Base-by-base conservation (phyloP, 768 basidiomycete genomes). In the Auricularia heimuer region DNA sequence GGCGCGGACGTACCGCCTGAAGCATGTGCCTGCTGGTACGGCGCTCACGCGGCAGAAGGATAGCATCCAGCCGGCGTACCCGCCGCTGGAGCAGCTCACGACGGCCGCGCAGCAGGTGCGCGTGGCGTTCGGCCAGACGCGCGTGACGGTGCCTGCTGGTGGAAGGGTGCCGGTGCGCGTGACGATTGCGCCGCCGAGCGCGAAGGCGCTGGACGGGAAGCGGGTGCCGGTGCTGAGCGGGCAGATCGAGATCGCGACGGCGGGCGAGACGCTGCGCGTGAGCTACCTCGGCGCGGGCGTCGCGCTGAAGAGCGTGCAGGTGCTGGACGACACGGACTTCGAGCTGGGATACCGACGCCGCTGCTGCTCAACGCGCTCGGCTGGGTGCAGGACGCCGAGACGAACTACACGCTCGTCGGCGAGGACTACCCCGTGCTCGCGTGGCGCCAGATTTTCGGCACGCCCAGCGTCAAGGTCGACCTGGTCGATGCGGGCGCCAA, bases 21-120 rank as follows among this genome's bases (percentile, higher is more conserved):
- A 66, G 8, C 69, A 75, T 58, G 65, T 70, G 10, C 70, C 73
- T 3, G 75, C 74, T 11, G 72, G 71, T 7, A 76, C 75, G 24
- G 71, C 70, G 11, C 67, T 71, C 18, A 63, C 72, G 3, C 69
- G 69, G 62, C 33, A 67, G 56, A 61, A 67, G 16, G 70, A 56
- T 18, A 61, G 58, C 24, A 67, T 54, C 64, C 69, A 66, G 3
- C 7, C 35, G 18, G 21, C 21, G 34, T 14, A 35, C 14, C 24
- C 10, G 62, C 64, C 65, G 36, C 29, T 61, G 45, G 35, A 35
- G 56, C 65, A 67, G 21, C 65, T 54, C n/a, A 10, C 44, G 56
- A 12, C 62, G 37, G n/a, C 45, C 67, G 12, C 8, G 8, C 8
- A 7, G 39, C 39, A 42, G 39, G 62, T 72, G 67, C 12, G 63